Conservation (phyloP, 768 basidiomycete genomes). For the Fistulinella prunicolor region DNA sequence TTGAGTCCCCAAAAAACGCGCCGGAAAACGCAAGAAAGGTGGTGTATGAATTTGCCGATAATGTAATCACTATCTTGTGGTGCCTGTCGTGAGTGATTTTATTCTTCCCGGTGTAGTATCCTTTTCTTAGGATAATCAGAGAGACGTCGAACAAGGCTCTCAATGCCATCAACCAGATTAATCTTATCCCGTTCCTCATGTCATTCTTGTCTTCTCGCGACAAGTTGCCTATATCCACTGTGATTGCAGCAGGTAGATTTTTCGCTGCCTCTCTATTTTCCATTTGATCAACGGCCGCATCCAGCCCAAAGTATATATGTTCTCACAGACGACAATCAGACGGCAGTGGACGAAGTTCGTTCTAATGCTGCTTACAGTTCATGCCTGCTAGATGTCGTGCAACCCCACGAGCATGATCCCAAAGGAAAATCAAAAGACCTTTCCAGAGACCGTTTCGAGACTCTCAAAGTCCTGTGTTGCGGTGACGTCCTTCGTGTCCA, state of each 20-base stretch:
- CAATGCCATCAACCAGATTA: conserved; percentile 73
- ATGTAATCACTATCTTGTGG: conserved; percentile 90
- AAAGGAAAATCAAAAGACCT: conserved; percentile 42
- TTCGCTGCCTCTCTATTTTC: background rate
- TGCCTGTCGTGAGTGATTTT: conserved; percentile 80
- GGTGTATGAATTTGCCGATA: conserved; percentile 87
- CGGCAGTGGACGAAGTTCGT: conserved; percentile 64
- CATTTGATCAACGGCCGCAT: background rate
- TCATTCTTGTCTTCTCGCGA: conserved; percentile 78
- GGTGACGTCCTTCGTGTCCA: conserved; percentile 43
- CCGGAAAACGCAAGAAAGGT: conserved; percentile 71
- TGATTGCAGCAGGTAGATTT: conserved; percentile 73
- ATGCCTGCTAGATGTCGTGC: conserved; percentile 63
- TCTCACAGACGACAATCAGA: conserved; percentile 86
- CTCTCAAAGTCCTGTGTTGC: conserved; percentile 65
- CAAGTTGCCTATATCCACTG: conserved; percentile 65
- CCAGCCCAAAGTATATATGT: conserved; percentile 91
- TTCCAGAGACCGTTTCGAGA: conserved; percentile 46
- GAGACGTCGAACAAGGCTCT: conserved; percentile 91
- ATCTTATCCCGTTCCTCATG: conserved; percentile 81
- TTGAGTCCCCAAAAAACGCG: conserved; percentile 56
- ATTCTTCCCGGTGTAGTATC: background rate
- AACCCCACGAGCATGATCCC: conserved; percentile 28
- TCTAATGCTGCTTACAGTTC: conserved; percentile 57
- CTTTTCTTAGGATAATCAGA: conserved; percentile 39